Conservation (phyloP, 2,329 filamentous ascomycete genomes). For the Penicillium sp. region DNA sequence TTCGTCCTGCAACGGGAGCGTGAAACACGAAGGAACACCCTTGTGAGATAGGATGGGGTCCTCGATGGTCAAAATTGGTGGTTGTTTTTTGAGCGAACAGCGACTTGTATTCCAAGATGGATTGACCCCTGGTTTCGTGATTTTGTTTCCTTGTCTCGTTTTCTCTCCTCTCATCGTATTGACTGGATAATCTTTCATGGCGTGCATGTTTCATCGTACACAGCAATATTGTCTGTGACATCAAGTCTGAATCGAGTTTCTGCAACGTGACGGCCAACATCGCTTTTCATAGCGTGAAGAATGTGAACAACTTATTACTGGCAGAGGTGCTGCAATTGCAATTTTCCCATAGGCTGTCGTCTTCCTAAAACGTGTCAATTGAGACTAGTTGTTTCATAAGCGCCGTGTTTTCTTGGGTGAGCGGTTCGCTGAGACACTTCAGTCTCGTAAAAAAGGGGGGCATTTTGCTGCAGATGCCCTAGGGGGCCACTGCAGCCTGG, state of each 20-base stretch:
- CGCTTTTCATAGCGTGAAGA: slow-evolving; percentile 13
- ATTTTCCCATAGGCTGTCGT: slow-evolving; percentile 18
- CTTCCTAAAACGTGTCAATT: slow-evolving; percentile 26
- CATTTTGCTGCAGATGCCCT: slow-evolving; percentile 8
- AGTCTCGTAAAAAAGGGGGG: slow-evolving; percentile 15
- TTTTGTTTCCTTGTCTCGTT: slow-evolving; percentile 14
- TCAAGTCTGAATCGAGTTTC: slow-evolving; percentile 26
- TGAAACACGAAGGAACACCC: slow-evolving; percentile 35
- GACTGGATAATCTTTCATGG: slow-evolving; percentile 16
- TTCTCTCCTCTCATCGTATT: slow-evolving; percentile 18
- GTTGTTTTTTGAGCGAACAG: slow-evolving; percentile 12
- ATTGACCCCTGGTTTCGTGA: slow-evolving; percentile 9
- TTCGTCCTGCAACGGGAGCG: slow-evolving; percentile 58
- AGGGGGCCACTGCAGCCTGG: slow-evolving; percentile 3
- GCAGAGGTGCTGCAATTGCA: slow-evolving; percentile 11
- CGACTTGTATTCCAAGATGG: slow-evolving; percentile 15
- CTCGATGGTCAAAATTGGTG: slow-evolving; percentile 7
- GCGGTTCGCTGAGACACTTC: slow-evolving; percentile 30
- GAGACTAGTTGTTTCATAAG: slow-evolving; percentile 32
- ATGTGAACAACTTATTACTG: slow-evolving; percentile 23
- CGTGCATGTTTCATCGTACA: slow-evolving; percentile 28
- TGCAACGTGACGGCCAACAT: slow-evolving; percentile 22
- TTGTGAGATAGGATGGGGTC: slow-evolving; percentile 20
- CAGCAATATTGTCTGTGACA: slow-evolving; percentile 21
- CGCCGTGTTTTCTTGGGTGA: slow-evolving; percentile 30